Evolutionary conservation across 768 basidiomycete genomes (phyloP), one percentile per base, ranked within the genome.

Genomic region (Holtermanniella nyarrowii): DNA sequence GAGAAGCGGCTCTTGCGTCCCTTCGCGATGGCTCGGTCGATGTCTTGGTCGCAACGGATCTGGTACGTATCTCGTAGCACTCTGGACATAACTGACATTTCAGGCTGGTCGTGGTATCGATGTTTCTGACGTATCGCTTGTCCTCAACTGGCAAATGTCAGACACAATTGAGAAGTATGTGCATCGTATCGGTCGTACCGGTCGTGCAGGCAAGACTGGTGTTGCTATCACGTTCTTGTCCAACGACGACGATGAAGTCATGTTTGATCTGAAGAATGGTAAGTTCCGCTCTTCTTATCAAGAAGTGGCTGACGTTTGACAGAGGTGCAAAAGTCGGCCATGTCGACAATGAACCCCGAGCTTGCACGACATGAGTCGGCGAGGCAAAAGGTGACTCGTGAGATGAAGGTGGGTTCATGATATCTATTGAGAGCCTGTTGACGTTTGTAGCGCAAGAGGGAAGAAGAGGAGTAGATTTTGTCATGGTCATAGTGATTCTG

Each of bases 131-230:
- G 95, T 97, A 54, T 85, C 82, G 54, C 76, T 95, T 46, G 93
- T 97, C 56, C 82, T 97, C 77, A 97, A 97, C 72, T 99, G 82
- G 78, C 88, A 95, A 74, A 97, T 97, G 93, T 81, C 90, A 4
- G 81, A 80, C 61, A 88, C 85, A 20, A 97, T 99, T 73, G 95
- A 99, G 73, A 88, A 85, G 39, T 96, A 95, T 66, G 50, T 50
- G 22, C 93, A 97, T 73, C 85, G 93, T 71, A 96, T 99, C 63
- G 95, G 93, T 69, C 86, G 95, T 66, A 99, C 95, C 45, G 95
- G 95, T 64, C 88, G 95, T 74, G 95, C 95, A 25, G 95, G 95
- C 44, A 97, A 97, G 73, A 79, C 82, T 69, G 95, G 95, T 31
- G 80, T 81, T 0, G 80, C 95, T 31, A 91, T 97, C 65, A 97